Evolutionary conservation across 2,329 filamentous ascomycete genomes (phyloP).

Genomic region (Phialemoniopsis sp.): DNA sequence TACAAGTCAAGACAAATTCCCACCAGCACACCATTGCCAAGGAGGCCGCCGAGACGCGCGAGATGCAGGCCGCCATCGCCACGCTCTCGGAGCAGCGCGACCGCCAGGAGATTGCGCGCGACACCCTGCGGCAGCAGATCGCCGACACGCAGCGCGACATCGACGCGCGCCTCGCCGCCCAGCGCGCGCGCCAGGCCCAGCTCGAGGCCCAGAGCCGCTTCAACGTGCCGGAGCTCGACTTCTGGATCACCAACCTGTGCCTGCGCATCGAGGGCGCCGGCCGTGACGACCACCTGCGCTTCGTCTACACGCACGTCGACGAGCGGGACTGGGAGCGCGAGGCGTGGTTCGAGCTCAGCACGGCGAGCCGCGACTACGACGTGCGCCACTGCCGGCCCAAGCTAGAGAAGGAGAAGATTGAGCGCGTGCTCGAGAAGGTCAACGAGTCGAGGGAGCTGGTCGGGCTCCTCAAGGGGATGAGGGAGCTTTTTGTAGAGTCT

Average conservation of each 20-base stretch:
- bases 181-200: constrained; percentile 67
- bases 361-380: constrained; percentile 76
- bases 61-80: constrained; percentile 64
- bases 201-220: constrained; percentile 80
- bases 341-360: constrained; percentile 90
- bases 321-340: constrained; percentile 85
- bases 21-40: constrained; percentile 73
- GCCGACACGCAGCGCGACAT: constrained; percentile 67
- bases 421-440: constrained; percentile 70
- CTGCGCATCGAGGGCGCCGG: constrained; percentile 87
- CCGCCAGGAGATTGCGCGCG: constrained; percentile 51
- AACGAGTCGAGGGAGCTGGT: constrained; percentile 77
- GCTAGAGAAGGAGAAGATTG: constrained; percentile 73
- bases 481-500: constrained; percentile 69
- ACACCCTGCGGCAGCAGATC: constrained; percentile 57
- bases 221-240: constrained; percentile 90
- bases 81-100: constrained; percentile 57
- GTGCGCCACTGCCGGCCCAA: constrained; percentile 79
- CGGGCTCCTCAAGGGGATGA: constrained; percentile 75
- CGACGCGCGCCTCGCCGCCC: constrained; percentile 64
- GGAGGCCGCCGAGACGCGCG: constrained; percentile 70
- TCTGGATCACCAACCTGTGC: constrained; percentile 91
- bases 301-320: constrained; percentile 83
- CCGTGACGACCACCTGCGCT: constrained; percentile 79
- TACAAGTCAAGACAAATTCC: constrained; percentile 64